These are phyloP conservation scores for Trichoderma guizhouense DNA, from an alignment of 2,329 filamentous ascomycete species.

Conservation along the genomic window DNA sequence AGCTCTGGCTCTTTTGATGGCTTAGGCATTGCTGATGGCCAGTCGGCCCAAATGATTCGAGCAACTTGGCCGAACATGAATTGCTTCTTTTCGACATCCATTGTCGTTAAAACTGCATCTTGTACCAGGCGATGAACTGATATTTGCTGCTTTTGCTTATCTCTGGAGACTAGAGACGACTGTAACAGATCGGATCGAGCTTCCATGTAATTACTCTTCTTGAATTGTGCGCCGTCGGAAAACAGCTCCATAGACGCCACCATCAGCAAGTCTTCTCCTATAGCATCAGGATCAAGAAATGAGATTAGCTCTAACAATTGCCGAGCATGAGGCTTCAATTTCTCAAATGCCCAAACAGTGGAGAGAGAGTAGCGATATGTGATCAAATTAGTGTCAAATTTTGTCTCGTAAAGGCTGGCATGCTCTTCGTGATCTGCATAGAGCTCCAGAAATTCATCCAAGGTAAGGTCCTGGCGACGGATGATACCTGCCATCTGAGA, in stretches of 20 bases:
- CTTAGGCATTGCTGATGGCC: neutral
- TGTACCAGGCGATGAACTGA: neutral
- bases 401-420: neutral
- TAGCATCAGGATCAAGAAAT: neutral
- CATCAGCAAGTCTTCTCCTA: neutral
- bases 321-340: neutral
- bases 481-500: neutral
- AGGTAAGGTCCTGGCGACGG: neutral
- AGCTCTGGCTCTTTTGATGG: neutral
- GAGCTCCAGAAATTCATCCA: neutral
- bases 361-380: neutral
- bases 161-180: neutral
- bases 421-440: neutral
- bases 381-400: neutral
- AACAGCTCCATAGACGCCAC: neutral
- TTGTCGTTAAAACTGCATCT: neutral
- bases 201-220: neutral
- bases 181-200: neutral
- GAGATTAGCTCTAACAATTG: neutral
- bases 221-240: neutral
- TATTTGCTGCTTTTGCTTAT: neutral
- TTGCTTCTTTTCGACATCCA: neutral
- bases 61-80: neutral
- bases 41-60: neutral
- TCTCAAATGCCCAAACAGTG: neutral